phyloP scores from a whole-genome alignment of 139 green algal genomes.

The Dunaliella primolecta region DNA sequence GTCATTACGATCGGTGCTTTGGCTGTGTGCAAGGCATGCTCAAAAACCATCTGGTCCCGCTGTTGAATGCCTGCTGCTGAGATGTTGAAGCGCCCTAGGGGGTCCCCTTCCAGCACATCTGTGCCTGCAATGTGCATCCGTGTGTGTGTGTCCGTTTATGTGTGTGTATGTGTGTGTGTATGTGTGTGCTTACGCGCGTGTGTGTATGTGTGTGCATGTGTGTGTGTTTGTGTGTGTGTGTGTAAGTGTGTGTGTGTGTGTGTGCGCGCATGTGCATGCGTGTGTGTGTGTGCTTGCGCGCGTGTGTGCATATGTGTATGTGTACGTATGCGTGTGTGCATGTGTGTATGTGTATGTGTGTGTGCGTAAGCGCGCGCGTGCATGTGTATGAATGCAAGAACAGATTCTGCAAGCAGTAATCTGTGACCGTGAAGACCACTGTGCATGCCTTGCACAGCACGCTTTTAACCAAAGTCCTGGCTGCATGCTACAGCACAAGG shows the following conservation, averaged over 20 bases:
- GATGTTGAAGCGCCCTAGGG: slow-evolving; percentile 64
- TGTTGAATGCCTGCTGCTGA: background rate
- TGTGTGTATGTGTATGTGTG: slow-evolving; percentile 5
- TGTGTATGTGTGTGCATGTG: background rate
- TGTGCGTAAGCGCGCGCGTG: background rate
- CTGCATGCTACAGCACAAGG: too few relatives aligned
- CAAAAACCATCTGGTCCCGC: slow-evolving; percentile 65
- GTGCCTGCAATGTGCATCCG: slow-evolving; percentile 50
- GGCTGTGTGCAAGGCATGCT: slow-evolving; percentile 25
- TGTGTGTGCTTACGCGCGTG: slow-evolving; percentile 2
- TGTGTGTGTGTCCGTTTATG: slow-evolving; percentile 9
- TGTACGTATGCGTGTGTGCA: background rate
- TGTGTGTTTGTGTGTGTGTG: slow-evolving; percentile 6
- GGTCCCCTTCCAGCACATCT: slow-evolving; percentile 74
- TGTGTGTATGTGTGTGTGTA: slow-evolving; percentile 1
- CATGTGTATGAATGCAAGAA: background rate
- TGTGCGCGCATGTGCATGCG: background rate
- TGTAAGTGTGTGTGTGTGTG: background rate
- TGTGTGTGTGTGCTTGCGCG: too few relatives aligned
- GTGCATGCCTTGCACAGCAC: too few relatives aligned
- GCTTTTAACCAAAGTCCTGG: too few relatives aligned
- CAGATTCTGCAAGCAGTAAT: too few relatives aligned
- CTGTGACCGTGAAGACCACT: too few relatives aligned
- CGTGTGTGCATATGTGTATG: background rate
- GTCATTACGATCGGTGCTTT: slow-evolving; percentile 64